Evolutionary conservation across 495 filamentous ascomycete genomes (phyloP), one percentile per base, ranked within the genome.

Genomic region (Aspergillus sparsus): DNA sequence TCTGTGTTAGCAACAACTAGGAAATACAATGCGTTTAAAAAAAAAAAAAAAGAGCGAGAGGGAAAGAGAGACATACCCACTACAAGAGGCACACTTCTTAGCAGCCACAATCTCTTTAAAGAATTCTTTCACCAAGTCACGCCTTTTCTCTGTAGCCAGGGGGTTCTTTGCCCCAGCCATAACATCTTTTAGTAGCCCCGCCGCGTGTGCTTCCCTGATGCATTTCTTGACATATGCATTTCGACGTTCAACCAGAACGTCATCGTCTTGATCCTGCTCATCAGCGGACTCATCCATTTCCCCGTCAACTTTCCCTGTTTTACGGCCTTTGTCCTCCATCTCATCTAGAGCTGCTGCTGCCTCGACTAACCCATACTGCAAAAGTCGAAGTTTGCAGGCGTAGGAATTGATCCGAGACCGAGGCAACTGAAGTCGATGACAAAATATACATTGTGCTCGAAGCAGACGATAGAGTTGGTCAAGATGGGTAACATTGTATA

Each of bases 401-500:
- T 88, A 92, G 57, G 85, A 77, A 73, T 94, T 89, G 61, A 95
- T 75, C 63, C 89, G 83, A 39, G 82, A 75, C 51, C 88, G 86
- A 18, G 87, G 75, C 72, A 97, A 78, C 66, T 87, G 90, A 61
- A 98, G 81, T 45, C 84, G 84, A 64, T 90, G 87, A 75, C 95
- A 99, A 74, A 93, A 97, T 53, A 87, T 80, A 73, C 95, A 99
- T 77, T 91, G 89, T 42, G 88, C 87, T 54, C 90, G 85, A 36
- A 99, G 80, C 15, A 99, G 77, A 32, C 90, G 85, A 53, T 93
- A 82, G 53, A 90, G 79, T 72, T 97, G 93, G 70, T 95, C 91
- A 80, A 99, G 88, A 73, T 96, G 96, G 0, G 90, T 87, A 27
- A 92, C 89, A 76, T 97, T 93, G 70, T 97, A 99, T 51, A 97